Base-by-base conservation (phyloP, 495 filamentous ascomycete genomes). In the Talaromyces thailandensis region DNA sequence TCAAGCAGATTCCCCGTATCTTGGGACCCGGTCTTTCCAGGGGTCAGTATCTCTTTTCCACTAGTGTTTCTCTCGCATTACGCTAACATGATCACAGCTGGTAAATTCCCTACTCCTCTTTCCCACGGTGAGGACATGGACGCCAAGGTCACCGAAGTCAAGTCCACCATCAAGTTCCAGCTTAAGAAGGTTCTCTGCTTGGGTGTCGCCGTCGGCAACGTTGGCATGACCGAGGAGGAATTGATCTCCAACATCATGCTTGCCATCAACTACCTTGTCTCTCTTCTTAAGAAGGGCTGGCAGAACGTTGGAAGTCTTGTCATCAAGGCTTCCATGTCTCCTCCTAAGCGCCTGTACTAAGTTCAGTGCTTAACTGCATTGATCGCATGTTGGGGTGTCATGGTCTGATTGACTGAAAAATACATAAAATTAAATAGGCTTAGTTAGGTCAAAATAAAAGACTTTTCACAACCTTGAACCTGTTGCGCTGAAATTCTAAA, bases 111-210 rank as follows among this genome's bases (percentile, higher is more conserved):
- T 60, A 95, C 94, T 63, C 94, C 94, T 60, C 86, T 98, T 79
- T 96, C 92, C 67, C 94, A 98, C 87, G 75, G 81, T 73, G 94
- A 98, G 73, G 94, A 98, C 72, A 86, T 98, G 67, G 82, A 79
- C 76, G 83, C 78, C 82, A 97, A 96, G 87, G 89, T 97, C 81
- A 95, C 77, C 81, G 94, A 98, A 75, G 94, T 98, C 84, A 96
- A 96, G 88, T 94, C 92, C 64, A 98, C 95, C 72, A 97, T 98
- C 85, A 98, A 98, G 86, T 98, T 98, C 86, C 94, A 98, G 84
- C 85, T 98, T 67, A 98, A 98, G 90, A 98, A 98, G 88, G 94
- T 98, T 70, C 85, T 98, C 65, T 98, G 94, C 84, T 89, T 98
- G 81, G 94, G 95, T 86, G 94, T 98, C 69, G 94, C 94, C 68